A percentile compares a stretch with the other conserved stretches of the same genome.
These are phyloP conservation scores for Cytospora mali DNA, from an alignment of 2,329 filamentous ascomycete species.

Conservation along the genomic window DNA sequence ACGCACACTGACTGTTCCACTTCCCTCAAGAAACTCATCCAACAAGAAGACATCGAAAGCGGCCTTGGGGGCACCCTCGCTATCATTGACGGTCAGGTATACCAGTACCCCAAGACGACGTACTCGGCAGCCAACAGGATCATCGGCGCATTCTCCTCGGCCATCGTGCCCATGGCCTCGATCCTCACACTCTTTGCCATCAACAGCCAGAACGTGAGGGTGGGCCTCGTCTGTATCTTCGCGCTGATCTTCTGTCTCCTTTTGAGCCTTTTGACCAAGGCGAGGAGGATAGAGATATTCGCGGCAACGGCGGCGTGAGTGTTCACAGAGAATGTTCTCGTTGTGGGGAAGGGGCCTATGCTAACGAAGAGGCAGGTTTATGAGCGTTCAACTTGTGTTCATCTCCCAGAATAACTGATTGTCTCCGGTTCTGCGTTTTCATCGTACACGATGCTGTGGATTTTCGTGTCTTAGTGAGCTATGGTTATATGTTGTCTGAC, in stretches of 20 bases:
- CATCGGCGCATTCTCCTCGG: slow-evolving; percentile 30
- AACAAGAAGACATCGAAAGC: slow-evolving; percentile 14
- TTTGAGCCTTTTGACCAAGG: slow-evolving; percentile 34
- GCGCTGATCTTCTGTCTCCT: slow-evolving; percentile 34
- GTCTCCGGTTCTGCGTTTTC: no score
- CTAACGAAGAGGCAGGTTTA: slow-evolving; percentile 17
- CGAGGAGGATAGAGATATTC: slow-evolving; percentile 36
- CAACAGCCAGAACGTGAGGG: slow-evolving; percentile 22
- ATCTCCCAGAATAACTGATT: slow-evolving; percentile 8
- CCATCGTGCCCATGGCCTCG: slow-evolving; percentile 30
- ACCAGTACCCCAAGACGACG: slow-evolving; percentile 13
- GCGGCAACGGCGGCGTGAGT: slow-evolving; percentile 35
- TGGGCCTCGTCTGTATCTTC: slow-evolving; percentile 35
- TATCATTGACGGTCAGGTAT: slow-evolving; percentile 20
- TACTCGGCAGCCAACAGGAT: slow-evolving; percentile 20
- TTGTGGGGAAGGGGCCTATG: background rate
- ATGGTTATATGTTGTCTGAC: no score
- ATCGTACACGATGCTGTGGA: background rate
- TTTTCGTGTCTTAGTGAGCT: no score
- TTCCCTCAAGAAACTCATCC: slow-evolving; percentile 5
- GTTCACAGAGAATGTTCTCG: no score
- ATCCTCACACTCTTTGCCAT: slow-evolving; percentile 32
- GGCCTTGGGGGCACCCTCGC: slow-evolving; percentile 13
- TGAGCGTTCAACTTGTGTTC: slow-evolving; percentile 27
- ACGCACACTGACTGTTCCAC: background rate